These are phyloP conservation scores for Auriscalpium orientale DNA, from an alignment of 768 basidiomycete genomes.

Conservation along the genomic window DNA sequence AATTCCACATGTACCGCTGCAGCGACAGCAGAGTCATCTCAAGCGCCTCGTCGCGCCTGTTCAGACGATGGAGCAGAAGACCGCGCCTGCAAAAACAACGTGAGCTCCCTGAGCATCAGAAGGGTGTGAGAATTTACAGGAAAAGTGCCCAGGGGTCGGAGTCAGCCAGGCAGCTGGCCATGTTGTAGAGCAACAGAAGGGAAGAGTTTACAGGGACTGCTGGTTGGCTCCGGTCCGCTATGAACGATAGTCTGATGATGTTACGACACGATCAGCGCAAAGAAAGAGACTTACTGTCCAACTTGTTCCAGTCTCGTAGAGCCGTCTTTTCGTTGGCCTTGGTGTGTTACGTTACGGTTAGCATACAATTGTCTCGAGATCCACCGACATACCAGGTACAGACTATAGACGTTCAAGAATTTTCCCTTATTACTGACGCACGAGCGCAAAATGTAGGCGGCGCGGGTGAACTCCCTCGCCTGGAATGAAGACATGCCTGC, in stretches of 20 bases:
- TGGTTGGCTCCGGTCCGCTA: slow-evolving; percentile 66
- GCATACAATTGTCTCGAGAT: slow-evolving; percentile 6
- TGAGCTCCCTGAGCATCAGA: neutral
- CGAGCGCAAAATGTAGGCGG: slow-evolving; percentile 51
- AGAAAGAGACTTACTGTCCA: slow-evolving; percentile 47
- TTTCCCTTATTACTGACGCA: slow-evolving; percentile 66
- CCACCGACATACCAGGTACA: slow-evolving; percentile 65
- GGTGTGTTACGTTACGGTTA: neutral
- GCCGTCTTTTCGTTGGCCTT: slow-evolving; percentile 82
- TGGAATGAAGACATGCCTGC: slow-evolving; percentile 71
- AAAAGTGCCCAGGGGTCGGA: slow-evolving; percentile 81
- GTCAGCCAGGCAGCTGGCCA: slow-evolving; percentile 32
- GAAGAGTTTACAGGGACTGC: slow-evolving; percentile 56
- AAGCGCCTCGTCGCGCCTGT: slow-evolving; percentile 79
- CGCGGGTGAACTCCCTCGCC: slow-evolving; percentile 70
- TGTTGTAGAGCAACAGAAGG: slow-evolving; percentile 49
- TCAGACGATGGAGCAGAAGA: slow-evolving; percentile 71
- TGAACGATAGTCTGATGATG: neutral
- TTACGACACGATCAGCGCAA: neutral
- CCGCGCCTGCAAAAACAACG: slow-evolving; percentile 52
- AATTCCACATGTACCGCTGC: slow-evolving; percentile 16
- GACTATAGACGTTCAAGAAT: slow-evolving; percentile 75
- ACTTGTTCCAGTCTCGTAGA: slow-evolving; percentile 78
- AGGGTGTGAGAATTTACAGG: slow-evolving; percentile 39
- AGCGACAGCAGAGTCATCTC: slow-evolving; percentile 65